Conservation (phyloP, 192 early-diverging fungal species). For the Chytriomyces hyalinus region DNA sequence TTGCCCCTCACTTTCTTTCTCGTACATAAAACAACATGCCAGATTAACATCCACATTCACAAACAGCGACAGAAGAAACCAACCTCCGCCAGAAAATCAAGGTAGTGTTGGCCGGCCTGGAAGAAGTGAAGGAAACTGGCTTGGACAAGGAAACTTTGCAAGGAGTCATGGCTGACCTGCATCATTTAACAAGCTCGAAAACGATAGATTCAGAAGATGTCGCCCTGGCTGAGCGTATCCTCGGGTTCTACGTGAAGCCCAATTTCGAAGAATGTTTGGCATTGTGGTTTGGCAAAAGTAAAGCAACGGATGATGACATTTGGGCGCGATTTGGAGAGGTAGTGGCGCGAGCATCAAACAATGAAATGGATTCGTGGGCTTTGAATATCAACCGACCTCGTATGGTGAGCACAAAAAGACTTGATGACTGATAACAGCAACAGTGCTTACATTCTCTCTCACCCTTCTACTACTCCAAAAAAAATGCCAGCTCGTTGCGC, state of each 20-base stretch:
- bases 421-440: neutral
- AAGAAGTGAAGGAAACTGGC: neutral
- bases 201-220: neutral
- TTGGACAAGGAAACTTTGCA: neutral
- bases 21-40: neutral
- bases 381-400: neutral
- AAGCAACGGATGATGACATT: neutral
- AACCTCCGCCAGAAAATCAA: neutral
- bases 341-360: neutral
- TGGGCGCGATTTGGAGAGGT: neutral
- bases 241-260: neutral
- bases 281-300: conserved; percentile 5
- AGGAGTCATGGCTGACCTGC: neutral
- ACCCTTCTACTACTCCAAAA: no score
- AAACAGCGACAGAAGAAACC: conserved; percentile 1
- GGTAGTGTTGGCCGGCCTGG: neutral
- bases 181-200: neutral
- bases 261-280: conserved; percentile 2
- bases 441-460: no score
- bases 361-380: conserved; percentile 1
- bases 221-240: neutral
- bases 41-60: neutral
- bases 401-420: neutral
- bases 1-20: neutral
- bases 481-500: neutral